phyloP scores from a whole-genome alignment of 73 alveolate species.

The Tetrahymena malaccensis region DNA sequence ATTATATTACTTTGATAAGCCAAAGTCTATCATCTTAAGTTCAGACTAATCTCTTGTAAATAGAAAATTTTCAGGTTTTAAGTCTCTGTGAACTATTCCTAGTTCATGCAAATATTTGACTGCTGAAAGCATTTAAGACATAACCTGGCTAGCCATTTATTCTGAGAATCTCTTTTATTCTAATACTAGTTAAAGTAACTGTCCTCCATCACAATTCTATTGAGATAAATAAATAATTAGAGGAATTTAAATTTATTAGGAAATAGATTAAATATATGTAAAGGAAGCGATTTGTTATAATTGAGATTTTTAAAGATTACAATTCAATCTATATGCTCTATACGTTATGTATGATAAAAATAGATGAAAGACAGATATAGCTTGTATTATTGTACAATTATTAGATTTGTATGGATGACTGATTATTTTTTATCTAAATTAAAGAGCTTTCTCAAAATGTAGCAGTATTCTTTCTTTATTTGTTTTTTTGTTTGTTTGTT shows the following conservation, averaged over 20 bases:
- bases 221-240: background rate
- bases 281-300: background rate
- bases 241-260: too few relatives aligned
- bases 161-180: slow-evolving; percentile 10
- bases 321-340: too few relatives aligned
- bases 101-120: slow-evolving; percentile 43
- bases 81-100: slow-evolving; percentile 66
- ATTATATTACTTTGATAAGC: slow-evolving; percentile 57
- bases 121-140: slow-evolving; percentile 46
- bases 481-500: too few relatives aligned
- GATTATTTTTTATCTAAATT: background rate
- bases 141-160: slow-evolving; percentile 39
- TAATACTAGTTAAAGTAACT: background rate
- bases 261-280: background rate
- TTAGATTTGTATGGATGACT: background rate
- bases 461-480: background rate
- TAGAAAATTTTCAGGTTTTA: slow-evolving; percentile 90
- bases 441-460: too few relatives aligned
- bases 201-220: background rate
- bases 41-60: slow-evolving; percentile 61
- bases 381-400: background rate
- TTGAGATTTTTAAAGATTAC: background rate
- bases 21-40: slow-evolving; percentile 89
- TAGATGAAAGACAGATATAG: background rate
- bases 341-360: background rate